Evolutionary conservation across 306 rosid genomes (phyloP).

Genomic region (Quercus cerris): DNA sequence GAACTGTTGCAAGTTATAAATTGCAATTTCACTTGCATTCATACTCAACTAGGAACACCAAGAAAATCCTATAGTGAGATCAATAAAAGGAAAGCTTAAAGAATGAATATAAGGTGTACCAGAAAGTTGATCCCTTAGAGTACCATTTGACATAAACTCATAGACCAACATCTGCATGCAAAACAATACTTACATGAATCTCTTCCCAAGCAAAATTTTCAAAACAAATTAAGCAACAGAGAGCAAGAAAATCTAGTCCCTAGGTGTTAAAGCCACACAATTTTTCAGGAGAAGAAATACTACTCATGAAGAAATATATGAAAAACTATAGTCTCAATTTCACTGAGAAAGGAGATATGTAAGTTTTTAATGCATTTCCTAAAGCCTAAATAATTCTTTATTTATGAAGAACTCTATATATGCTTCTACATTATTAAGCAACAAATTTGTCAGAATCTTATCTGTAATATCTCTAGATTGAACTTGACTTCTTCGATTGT

Average conservation of each 20-base stretch:
- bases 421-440: constrained; percentile 1
- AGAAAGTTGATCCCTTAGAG: constrained; percentile 89
- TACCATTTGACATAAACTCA: constrained; percentile 87
- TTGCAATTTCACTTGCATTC: background rate
- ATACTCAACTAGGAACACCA: background rate
- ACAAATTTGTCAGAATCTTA: background rate
- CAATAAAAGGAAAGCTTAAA: constrained; percentile 9
- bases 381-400: background rate
- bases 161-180: constrained; percentile 90
- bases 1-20: background rate
- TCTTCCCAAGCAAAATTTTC: constrained; percentile 20
- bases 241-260: background rate
- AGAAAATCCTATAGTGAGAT: background rate
- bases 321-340: constrained; percentile 7
- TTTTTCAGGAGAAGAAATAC: background rate
- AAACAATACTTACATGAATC: constrained; percentile 9
- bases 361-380: background rate
- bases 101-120: constrained; percentile 42
- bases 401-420: background rate
- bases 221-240: constrained; percentile 9
- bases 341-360: background rate
- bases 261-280: background rate
- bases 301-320: background rate
- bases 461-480: background rate
- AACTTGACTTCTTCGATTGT: background rate